Conservation (phyloP, 805 yeast genomes). For the Sporopachydermia quercuum region DNA sequence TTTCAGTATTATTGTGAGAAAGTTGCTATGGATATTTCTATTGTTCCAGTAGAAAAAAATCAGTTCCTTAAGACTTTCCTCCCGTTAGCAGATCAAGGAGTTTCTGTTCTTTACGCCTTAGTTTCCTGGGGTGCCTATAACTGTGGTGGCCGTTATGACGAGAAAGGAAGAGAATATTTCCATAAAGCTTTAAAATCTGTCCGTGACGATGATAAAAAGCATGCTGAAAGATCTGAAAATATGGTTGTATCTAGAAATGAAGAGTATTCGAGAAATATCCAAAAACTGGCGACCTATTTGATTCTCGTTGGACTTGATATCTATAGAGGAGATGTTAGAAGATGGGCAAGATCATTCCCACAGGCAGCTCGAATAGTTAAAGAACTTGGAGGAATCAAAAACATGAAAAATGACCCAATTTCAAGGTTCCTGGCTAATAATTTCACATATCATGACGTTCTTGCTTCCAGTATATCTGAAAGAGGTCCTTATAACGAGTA, state of each 20-base stretch:
- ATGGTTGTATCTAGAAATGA: constrained; percentile 4
- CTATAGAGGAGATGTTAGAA: constrained; percentile 65
- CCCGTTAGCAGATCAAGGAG: constrained; percentile 34
- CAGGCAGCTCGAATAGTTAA: constrained; percentile 52
- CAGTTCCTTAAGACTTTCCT: constrained; percentile 37
- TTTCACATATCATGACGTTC: constrained; percentile 69
- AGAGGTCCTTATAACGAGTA: constrained; percentile 35
- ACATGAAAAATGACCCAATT: constrained; percentile 36
- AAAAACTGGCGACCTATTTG: constrained; percentile 47
- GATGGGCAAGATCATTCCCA: constrained; percentile 55
- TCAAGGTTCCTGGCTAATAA: constrained; percentile 61
- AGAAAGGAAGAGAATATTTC: constrained; percentile 13
- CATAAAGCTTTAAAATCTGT: constrained; percentile 10
- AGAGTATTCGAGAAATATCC: constrained; percentile 12
- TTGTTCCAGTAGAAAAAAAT: constrained; percentile 33
- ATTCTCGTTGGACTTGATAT: constrained; percentile 70
- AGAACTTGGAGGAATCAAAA: constrained; percentile 44
- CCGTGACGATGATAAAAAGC: background rate
- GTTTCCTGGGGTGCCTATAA: constrained; percentile 43
- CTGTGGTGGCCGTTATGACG: constrained; percentile 17
- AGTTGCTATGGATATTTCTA: constrained; percentile 32
- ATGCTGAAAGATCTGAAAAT: background rate
- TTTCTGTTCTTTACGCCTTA: constrained; percentile 33
- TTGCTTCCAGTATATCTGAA: constrained; percentile 33
- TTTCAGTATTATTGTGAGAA: constrained; percentile 36